Base-by-base conservation (phyloP, 179 eudicot species). In the Carnegiea gigantea region DNA sequence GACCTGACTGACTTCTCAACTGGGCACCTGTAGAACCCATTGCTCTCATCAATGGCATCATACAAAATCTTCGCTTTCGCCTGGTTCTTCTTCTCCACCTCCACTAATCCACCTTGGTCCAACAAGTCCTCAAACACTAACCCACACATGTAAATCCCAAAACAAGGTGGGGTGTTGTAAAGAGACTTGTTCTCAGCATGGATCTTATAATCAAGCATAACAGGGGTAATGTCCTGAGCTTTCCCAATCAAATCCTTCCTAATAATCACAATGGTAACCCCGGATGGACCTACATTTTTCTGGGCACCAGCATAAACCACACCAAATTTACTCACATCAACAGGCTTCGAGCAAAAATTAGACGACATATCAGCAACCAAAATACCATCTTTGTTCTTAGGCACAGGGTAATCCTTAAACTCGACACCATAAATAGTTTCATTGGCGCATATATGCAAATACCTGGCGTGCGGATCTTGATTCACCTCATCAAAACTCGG, bases 1-100 rank as follows among this genome's bases (percentile, higher is more conserved):
- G 99, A 97, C 90, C 99, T 92, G 43, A 97, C 99, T 0, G 95
- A 90, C 73, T 94, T 92, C 83, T 97, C 99, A 40, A 97, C 99
- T 5, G 99, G 99, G 78, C 97, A 93, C 79, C 89, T 87, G 30
- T 87, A 97, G 76, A 97, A 97, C 54, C 98, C 99, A 18, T 82
- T 79, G 76, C 98, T 95, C 48, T 70, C 82, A 77, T 93, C 99
- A 82, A 96, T 95, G 0, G 99, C 90, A 76, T 92, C 89, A 79
- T 94, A 97, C 80, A 95, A 40, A 5, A 92, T 33, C 86, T 86
- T 65, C 0, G 92, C 99, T 65, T 97, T 97, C 77, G 84, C 83
- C 84, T 70, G 40, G 26, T 97, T 95, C 89, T 89, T 97, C 93
- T 89, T 95, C 91, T 97, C 94, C 51, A 94, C 92, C 92, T 93